These are phyloP conservation scores for Ogataea paraovalis DNA, from an alignment of 805 yeast genomes.

Conservation along the genomic window DNA sequence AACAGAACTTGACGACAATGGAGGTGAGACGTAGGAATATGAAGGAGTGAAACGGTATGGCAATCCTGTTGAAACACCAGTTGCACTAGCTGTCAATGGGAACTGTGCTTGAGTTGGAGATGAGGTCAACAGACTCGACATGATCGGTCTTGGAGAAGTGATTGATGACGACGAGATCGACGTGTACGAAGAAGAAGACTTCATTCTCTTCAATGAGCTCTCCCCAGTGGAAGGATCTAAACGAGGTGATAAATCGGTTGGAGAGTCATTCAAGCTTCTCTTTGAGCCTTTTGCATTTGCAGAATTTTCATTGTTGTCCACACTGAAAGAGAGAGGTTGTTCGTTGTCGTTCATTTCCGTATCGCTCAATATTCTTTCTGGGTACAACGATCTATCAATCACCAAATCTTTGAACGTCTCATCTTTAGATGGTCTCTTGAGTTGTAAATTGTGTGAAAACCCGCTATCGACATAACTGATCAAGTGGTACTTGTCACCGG, in stretches of 20 bases:
- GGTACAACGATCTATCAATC: slow-evolving; percentile 20
- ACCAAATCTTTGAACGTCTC: slow-evolving; percentile 28
- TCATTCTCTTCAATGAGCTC: background rate
- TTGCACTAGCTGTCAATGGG: background rate
- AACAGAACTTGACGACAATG: too few species aligned
- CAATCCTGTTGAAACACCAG: background rate
- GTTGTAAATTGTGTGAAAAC: slow-evolving; percentile 5
- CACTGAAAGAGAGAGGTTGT: background rate
- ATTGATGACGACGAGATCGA: background rate
- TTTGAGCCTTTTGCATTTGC: background rate
- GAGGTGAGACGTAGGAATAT: background rate
- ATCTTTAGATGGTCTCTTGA: slow-evolving; percentile 45
- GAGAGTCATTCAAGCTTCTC: background rate
- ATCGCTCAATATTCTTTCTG: slow-evolving; percentile 7
- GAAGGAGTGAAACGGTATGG: background rate
- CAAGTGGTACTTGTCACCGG: slow-evolving; percentile 53
- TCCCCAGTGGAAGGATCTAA: background rate
- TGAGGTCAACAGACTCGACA: background rate
- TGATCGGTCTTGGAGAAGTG: background rate
- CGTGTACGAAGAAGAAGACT: background rate
- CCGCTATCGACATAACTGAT: slow-evolving; percentile 45
- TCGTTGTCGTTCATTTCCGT: background rate
- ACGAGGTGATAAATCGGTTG: background rate
- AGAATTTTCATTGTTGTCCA: background rate
- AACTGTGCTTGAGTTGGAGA: background rate